These are phyloP conservation scores for Tulasnella sp. DNA, from an alignment of 768 basidiomycete species.

Conservation along the genomic window DNA sequence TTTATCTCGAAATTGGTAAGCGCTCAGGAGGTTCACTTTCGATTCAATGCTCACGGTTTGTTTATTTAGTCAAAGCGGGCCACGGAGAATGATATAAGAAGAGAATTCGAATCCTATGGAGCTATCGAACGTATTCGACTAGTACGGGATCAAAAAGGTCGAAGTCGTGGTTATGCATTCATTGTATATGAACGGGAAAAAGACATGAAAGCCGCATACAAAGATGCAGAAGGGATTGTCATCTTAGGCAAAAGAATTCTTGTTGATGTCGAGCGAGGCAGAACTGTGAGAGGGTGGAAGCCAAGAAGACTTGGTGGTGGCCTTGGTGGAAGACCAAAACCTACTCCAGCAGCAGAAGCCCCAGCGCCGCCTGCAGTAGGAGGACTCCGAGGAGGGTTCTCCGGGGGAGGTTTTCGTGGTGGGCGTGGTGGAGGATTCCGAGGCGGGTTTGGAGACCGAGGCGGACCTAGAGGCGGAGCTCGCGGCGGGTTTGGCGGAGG, in stretches of 20 bases:
- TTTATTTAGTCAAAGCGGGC: slow-evolving; percentile 67
- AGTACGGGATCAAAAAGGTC: slow-evolving; percentile 79
- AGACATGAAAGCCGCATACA: slow-evolving; percentile 99
- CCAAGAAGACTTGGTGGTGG: slow-evolving; percentile 94
- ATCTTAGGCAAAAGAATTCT: slow-evolving; percentile 93
- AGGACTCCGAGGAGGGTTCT: slow-evolving; percentile 16
- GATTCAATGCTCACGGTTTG: slow-evolving; percentile 9
- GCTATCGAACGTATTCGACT: slow-evolving; percentile 90
- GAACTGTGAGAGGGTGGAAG: slow-evolving; percentile 98
- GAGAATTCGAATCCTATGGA: slow-evolving; percentile 93
- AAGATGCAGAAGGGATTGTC: slow-evolving; percentile 93
- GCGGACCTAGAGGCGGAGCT: slow-evolving; percentile 21
- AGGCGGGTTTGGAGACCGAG: slow-evolving; percentile 26
- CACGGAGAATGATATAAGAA: slow-evolving; percentile 80
- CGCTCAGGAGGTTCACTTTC: slow-evolving; percentile 10
- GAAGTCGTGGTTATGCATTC: slow-evolving; percentile 88
- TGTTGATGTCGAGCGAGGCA: slow-evolving; percentile 95
- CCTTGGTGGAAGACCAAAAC: slow-evolving; percentile 92
- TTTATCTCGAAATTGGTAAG: slow-evolving; percentile 86
- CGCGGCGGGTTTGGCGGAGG: slow-evolving; percentile 12
- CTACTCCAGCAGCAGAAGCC: slow-evolving; percentile 31
- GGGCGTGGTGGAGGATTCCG: slow-evolving; percentile 33
- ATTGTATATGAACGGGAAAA: slow-evolving; percentile 95
- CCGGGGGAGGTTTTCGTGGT: slow-evolving; percentile 31
- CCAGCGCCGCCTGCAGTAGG: slow-evolving; percentile 30